A percentile compares a stretch with the other conserved stretches of the same genome.
These are phyloP conservation scores for Multifurca ochricompacta DNA, from an alignment of 768 basidiomycete species.

Conservation along the genomic window DNA sequence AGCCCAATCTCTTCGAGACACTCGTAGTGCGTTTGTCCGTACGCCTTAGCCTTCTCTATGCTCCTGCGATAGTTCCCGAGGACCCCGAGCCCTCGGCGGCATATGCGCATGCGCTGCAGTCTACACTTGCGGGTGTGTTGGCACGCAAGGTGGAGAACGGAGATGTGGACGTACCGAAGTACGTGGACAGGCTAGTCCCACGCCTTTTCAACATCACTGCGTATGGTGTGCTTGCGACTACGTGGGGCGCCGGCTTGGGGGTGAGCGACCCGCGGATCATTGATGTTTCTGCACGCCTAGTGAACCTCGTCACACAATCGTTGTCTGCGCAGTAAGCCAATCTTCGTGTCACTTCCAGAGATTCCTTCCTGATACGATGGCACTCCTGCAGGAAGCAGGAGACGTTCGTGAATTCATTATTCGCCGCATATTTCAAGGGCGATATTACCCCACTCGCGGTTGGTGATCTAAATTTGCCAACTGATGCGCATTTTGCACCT, in stretches of 20 bases:
- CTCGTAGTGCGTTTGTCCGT: conserved; percentile 70
- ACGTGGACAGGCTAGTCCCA: conserved; percentile 69
- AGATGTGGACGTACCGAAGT: conserved; percentile 69
- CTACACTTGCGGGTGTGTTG: conserved; percentile 58
- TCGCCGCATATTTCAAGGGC: conserved; percentile 50
- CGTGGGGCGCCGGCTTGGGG: conserved; percentile 24
- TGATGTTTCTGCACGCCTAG: conserved; percentile 53
- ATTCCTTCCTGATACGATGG: background rate
- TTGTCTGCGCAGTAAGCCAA: conserved; percentile 55
- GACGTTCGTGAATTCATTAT: conserved; percentile 41
- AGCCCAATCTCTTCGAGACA: conserved; percentile 74
- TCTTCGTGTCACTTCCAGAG: too few relatives aligned
- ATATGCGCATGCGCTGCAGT: conserved; percentile 79
- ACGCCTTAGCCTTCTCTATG: conserved; percentile 67
- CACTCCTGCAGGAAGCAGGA: conserved; percentile 51
- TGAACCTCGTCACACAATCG: conserved; percentile 59
- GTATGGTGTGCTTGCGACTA: conserved; percentile 30
- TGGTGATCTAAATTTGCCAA: conserved; percentile 46
- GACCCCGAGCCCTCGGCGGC: conserved; percentile 62
- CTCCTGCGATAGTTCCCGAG: conserved; percentile 27
- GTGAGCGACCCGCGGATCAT: conserved; percentile 49
- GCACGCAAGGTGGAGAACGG: conserved; percentile 37
- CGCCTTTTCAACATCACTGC: conserved; percentile 60
- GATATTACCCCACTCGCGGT: conserved; percentile 43
- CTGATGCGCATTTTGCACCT: conserved; percentile 36